Base-by-base conservation (phyloP, 169 alveolate genomes). In the Plasmodium fragile region DNA sequence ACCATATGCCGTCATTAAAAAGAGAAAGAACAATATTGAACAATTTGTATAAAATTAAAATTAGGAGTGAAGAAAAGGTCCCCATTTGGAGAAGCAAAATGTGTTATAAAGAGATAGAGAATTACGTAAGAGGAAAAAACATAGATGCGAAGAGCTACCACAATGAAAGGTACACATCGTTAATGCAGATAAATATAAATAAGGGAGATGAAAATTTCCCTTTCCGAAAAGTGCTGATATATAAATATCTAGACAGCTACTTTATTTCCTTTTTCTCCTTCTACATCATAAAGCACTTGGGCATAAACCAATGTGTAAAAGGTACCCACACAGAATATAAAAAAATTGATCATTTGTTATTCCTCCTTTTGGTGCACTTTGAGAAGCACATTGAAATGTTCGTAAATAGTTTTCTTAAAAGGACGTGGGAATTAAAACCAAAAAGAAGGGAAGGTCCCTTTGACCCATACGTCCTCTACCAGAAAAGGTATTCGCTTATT, bases 311-410 rank as follows among this genome's bases (percentile, higher is more conserved):
- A 78, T 16, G 49, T 11, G 45, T 78, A 34, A 77, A 36, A 55
- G 71, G 28, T 18, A 30, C 32, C 79, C 45, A 10, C 49, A 1
- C 5, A 10, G 22, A 13, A 8, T 78, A 59, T 69, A 78, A 32
- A 13, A 39, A 89, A 13, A 18, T 78, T 7, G 75, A 89, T 18
- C 82, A 89, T 39, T 65, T 89, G 43, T 13, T 89, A 32, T 89
- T 39, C 52, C 49, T 89, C 41, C 70, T 89, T 55, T 78, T 89
- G 77, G 82, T 89, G 45, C 32, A 78, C 18, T 89, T 89, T 78
- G 90, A 89, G 81, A 89, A 78, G 32, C 94, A 89, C 69, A 65
- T 89, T 5, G 94, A 89, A 89, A 89, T 89, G 81, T 28, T 89
- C 30, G 81, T 89, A 78, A 89, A 89, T 89, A 89, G 90, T 59